Conservation (phyloP, 1,284 basidiomycete species). For the Pseudozyma thailandica region DNA sequence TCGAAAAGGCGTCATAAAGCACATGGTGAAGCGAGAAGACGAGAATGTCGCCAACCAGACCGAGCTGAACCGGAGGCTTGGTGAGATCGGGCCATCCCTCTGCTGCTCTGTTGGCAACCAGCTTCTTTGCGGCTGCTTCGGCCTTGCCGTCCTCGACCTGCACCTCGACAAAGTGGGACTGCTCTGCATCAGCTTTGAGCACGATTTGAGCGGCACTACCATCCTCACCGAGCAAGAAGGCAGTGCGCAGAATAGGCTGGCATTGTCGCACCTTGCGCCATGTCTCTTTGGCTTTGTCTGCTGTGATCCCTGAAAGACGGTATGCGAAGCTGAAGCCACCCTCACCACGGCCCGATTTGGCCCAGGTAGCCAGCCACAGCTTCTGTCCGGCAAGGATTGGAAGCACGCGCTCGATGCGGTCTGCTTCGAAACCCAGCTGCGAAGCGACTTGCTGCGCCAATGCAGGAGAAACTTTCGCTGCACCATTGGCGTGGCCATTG, state of each 20-base stretch:
- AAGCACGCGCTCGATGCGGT: conserved; percentile 45
- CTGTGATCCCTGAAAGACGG: conserved; percentile 18
- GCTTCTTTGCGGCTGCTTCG: conserved; percentile 7
- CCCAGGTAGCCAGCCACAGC: conserved; percentile 47
- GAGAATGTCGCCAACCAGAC: conserved; percentile 33
- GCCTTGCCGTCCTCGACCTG: conserved; percentile 1
- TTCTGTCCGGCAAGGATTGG: conserved; percentile 56
- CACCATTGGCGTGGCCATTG: conserved; percentile 1
- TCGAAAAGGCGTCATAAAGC: conserved; percentile 63
- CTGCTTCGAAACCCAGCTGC: conserved; percentile 13
- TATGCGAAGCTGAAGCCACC: conserved; percentile 57
- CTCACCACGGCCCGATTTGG: conserved; percentile 15
- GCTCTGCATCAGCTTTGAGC: conserved; percentile 5
- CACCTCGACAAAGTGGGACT: conserved; percentile 8
- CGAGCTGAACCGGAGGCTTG: conserved; percentile 32
- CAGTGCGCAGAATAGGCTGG: conserved; percentile 57
- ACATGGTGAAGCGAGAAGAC: conserved; percentile 61
- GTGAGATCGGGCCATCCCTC: conserved; percentile 29
- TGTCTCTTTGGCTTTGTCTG: conserved; percentile 19
- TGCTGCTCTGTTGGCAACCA: conserved; percentile 12
- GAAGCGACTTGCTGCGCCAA: conserved; percentile 19
- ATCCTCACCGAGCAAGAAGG: conserved; percentile 34
- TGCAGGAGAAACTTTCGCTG: not conserved
- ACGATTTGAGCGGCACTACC: conserved; percentile 45
- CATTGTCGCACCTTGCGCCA: conserved; percentile 48